Percentiles rank a stretch among this genome's conserved stretches.
These are phyloP conservation scores for Blastomyces percursus DNA, from an alignment of 2,329 filamentous ascomycete species.

Conservation along the genomic window DNA sequence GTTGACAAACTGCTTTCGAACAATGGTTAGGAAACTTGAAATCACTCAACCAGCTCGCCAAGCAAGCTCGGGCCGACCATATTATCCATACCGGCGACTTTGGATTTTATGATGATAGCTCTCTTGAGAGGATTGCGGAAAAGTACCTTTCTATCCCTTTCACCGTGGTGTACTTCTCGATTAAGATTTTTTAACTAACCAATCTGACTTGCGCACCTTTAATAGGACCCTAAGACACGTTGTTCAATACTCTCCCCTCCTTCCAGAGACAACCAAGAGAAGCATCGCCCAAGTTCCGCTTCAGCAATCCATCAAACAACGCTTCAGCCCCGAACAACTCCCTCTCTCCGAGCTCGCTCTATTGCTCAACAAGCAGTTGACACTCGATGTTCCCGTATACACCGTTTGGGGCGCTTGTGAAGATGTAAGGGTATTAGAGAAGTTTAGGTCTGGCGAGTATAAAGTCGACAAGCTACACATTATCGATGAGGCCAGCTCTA, in stretches of 20 bases:
- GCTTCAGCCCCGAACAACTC: slow-evolving; percentile 69
- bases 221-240: slow-evolving; percentile 90
- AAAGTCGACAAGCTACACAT: slow-evolving; percentile 96
- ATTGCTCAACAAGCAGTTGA: slow-evolving; percentile 78
- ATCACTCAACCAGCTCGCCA: slow-evolving; percentile 92
- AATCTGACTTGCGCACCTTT: background rate
- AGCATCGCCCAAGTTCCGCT: slow-evolving; percentile 58
- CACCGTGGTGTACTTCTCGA: background rate
- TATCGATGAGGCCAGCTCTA: slow-evolving; percentile 94
- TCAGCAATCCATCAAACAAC: slow-evolving; percentile 61
- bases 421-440: slow-evolving; percentile 93
- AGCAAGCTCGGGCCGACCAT: slow-evolving; percentile 87
- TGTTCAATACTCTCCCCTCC: slow-evolving; percentile 92
- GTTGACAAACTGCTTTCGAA: background rate
- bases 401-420: slow-evolving; percentile 99
- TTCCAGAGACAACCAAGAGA: slow-evolving; percentile 62
- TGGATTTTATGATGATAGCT: slow-evolving; percentile 95
- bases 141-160: slow-evolving; percentile 57
- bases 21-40: slow-evolving; percentile 65
- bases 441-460: slow-evolving; percentile 95
- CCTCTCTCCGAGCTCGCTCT: slow-evolving; percentile 86
- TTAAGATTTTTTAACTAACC: background rate
- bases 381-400: slow-evolving; percentile 91
- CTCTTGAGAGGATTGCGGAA: slow-evolving; percentile 91
- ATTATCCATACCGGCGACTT: slow-evolving; percentile 99